These are phyloP conservation scores for Candida lessepsii DNA, from an alignment of 805 yeast species.

Conservation along the genomic window DNA sequence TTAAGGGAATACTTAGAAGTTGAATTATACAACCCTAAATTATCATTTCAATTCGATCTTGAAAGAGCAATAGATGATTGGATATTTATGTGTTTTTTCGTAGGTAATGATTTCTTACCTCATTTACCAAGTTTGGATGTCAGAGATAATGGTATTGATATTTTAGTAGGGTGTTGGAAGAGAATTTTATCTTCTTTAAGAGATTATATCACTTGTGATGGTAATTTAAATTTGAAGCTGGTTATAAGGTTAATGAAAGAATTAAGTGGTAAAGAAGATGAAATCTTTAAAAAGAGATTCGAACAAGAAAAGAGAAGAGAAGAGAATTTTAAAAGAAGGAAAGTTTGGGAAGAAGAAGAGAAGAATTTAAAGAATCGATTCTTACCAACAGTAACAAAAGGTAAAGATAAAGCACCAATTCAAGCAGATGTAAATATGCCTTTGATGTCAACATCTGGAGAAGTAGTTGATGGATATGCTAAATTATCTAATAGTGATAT, in stretches of 20 bases:
- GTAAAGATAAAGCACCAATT: slow-evolving; percentile 74
- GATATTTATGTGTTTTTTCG: slow-evolving; percentile 98
- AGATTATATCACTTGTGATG: slow-evolving; percentile 88
- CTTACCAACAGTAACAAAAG: slow-evolving; percentile 58
- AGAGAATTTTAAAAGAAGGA: slow-evolving; percentile 62
- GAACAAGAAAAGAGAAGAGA: slow-evolving; percentile 69
- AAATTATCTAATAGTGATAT: slow-evolving; percentile 69
- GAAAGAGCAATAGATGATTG: slow-evolving; percentile 98
- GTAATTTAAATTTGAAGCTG: slow-evolving; percentile 68
- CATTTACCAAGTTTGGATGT: slow-evolving; percentile 94
- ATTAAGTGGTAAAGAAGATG: slow-evolving; percentile 73
- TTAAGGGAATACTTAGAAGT: slow-evolving; percentile 83
- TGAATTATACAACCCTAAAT: slow-evolving; percentile 70
- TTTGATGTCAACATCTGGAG: slow-evolving; percentile 72
- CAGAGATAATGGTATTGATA: slow-evolving; percentile 89
- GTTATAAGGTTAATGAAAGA: slow-evolving; percentile 69
- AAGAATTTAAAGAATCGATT: slow-evolving; percentile 43
- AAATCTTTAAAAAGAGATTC: slow-evolving; percentile 67
- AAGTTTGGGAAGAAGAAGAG: slow-evolving; percentile 46
- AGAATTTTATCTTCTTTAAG: slow-evolving; percentile 60
- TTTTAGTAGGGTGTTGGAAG: slow-evolving; percentile 82
- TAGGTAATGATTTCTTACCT: slow-evolving; percentile 97
- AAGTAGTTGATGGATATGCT: slow-evolving; percentile 61
- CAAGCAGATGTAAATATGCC: slow-evolving; percentile 72
- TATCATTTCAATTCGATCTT: slow-evolving; percentile 75